These are phyloP conservation scores for Symbiodinium natans DNA, from an alignment of 73 alveolate species.

Conservation along the genomic window DNA sequence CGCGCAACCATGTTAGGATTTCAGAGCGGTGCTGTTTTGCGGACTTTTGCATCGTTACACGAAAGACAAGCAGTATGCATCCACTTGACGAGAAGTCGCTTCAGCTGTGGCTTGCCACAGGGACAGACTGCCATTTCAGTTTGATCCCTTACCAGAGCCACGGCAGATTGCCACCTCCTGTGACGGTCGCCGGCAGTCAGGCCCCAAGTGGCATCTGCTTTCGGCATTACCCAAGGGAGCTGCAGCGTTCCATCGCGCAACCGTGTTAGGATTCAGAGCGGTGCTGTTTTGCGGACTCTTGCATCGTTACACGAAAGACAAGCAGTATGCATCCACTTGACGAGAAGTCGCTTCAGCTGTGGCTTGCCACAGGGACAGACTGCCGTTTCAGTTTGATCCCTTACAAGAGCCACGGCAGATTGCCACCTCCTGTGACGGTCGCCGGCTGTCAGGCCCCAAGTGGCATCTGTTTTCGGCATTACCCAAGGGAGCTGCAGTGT, in stretches of 20 bases:
- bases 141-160: background rate
- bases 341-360: background rate
- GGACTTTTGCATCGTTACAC: no score
- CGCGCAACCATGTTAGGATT: no score
- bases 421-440: background rate
- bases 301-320: background rate
- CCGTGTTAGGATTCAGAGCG: no score
- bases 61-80: background rate
- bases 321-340: background rate
- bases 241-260: no score
- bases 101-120: conserved; percentile 14
- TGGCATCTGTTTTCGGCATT: background rate
- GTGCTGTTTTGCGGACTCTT: no score
- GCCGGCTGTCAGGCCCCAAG: background rate
- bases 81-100: background rate
- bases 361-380: background rate
- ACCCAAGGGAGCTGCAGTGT: background rate
- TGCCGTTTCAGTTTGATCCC: background rate
- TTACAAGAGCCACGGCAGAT: background rate
- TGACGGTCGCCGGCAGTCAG: conserved; percentile 1
- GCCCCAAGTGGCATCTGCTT: background rate
- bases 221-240: conserved; percentile 12
- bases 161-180: background rate
- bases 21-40: no score
- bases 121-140: background rate